Evolutionary conservation across 768 basidiomycete species (phyloP).

Genomic region (Pleurotus ostreatus): DNA sequence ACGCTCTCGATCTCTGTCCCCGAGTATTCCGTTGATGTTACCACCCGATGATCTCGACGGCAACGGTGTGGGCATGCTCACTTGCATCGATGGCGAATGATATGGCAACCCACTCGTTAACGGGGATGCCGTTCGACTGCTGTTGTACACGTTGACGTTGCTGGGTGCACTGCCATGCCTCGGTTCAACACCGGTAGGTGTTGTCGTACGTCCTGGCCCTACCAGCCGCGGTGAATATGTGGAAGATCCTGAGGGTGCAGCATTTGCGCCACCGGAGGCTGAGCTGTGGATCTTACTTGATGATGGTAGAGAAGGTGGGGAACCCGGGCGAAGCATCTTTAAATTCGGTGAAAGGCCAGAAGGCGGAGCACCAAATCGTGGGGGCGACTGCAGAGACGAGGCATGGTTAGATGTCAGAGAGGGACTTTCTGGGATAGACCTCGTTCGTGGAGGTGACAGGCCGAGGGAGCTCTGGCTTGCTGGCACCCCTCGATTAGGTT

Average conservation of each 20-base stretch:
- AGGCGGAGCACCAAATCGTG: constrained; percentile 20
- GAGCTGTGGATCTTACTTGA: constrained; percentile 2
- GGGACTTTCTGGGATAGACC: constrained; percentile 24
- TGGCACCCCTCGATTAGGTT: constrained; percentile 18
- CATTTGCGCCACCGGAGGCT: constrained; percentile 8
- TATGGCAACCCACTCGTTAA: constrained; percentile 16
- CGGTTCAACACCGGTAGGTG: constrained; percentile 16
- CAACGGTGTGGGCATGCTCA: constrained; percentile 12
- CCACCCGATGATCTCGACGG: constrained; percentile 7
- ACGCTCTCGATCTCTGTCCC: constrained; percentile 21
- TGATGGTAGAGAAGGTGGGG: constrained; percentile 10
- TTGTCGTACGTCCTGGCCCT: constrained; percentile 20
- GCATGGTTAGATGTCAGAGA: constrained; percentile 14
- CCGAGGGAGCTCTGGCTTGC: constrained; percentile 24
- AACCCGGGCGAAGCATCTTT: constrained; percentile 13
- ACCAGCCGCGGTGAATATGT: constrained; percentile 15
- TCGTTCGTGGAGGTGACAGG: constrained; percentile 33
- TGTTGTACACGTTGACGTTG: constrained; percentile 10
- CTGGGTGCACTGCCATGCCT: constrained; percentile 10
- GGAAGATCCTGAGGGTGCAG: constrained; percentile 12
- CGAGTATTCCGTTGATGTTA: constrained; percentile 11
- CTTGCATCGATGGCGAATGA: constrained; percentile 18
- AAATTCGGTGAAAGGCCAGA: constrained; percentile 14
- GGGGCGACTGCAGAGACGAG: constrained; percentile 19
- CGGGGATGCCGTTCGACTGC: constrained; percentile 29